phyloP scores from a whole-genome alignment of 306 rosid genomes.

The Fragaria vesca region DNA sequence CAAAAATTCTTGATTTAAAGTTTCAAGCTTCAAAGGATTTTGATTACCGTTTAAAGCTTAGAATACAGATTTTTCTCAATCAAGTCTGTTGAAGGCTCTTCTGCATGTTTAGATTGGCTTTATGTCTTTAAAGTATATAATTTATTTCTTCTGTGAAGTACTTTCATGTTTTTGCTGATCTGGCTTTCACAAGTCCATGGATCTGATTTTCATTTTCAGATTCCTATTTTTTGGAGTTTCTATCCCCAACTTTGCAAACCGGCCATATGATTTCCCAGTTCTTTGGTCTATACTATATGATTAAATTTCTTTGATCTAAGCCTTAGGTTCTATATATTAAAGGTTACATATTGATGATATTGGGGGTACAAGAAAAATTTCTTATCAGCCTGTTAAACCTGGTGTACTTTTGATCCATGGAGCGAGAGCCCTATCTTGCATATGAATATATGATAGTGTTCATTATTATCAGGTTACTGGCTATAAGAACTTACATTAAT shows the following conservation, averaged over 20 bases:
- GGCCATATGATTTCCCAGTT: neutral
- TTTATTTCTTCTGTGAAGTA: no score
- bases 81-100: neutral
- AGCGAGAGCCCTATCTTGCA: neutral
- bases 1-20: neutral
- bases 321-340: neutral
- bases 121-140: no score
- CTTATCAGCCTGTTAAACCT: neutral
- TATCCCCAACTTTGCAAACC: neutral
- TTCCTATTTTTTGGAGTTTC: neutral
- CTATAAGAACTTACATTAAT: neutral
- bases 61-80: neutral
- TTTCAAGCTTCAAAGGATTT: neutral
- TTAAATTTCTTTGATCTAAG: neutral
- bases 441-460: neutral
- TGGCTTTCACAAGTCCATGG: neutral
- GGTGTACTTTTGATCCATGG: neutral
- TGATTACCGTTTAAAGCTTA: neutral
- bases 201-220: neutral
- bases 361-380: neutral
- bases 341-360: neutral
- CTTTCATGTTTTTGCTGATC: neutral
- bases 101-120: neutral
- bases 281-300: neutral
- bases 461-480: neutral